Evolutionary conservation across 139 green algal genomes (phyloP).

Genomic region (Zygnema cylindricum): DNA sequence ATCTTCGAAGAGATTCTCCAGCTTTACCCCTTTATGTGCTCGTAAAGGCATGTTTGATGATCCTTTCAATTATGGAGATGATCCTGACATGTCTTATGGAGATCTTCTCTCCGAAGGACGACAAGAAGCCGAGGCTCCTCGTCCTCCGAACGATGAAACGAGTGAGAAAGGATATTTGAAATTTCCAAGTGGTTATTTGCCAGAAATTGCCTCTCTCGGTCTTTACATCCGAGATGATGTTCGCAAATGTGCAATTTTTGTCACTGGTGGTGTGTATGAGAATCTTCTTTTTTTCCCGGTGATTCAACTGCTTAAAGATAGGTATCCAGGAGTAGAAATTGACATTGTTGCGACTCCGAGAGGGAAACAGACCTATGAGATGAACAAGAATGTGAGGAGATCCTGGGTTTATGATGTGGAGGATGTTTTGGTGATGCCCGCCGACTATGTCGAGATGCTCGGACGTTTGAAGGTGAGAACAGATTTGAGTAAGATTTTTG

Average conservation of each 20-base stretch:
- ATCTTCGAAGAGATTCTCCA: too few species aligned
- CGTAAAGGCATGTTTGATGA: constrained; percentile 51
- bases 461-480: constrained; percentile 55
- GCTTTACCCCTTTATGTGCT: not conserved
- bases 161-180: constrained; percentile 17
- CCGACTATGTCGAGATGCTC: constrained; percentile 54
- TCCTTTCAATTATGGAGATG: constrained; percentile 49
- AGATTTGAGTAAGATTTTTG: too few species aligned
- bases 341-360: constrained; percentile 49
- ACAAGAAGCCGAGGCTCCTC: constrained; percentile 39
- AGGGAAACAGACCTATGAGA: constrained; percentile 59
- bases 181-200: constrained; percentile 33
- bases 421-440: constrained; percentile 36
- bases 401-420: constrained; percentile 51
- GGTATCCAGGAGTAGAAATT: constrained; percentile 52
- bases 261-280: constrained; percentile 57
- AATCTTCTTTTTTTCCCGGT: constrained; percentile 62
- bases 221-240: constrained; percentile 56
- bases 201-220: constrained; percentile 52
- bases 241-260: constrained; percentile 12
- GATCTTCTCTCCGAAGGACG: constrained; percentile 44
- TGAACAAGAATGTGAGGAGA: constrained; percentile 60
- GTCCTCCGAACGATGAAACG: constrained; percentile 29
- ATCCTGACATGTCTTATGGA: constrained; percentile 48
- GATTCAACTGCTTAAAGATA: constrained; percentile 50